Evolutionary conservation across 805 yeast genomes (phyloP), one percentile per base, ranked within the genome.

Genomic region (Cyberlindnera suaveolens): DNA sequence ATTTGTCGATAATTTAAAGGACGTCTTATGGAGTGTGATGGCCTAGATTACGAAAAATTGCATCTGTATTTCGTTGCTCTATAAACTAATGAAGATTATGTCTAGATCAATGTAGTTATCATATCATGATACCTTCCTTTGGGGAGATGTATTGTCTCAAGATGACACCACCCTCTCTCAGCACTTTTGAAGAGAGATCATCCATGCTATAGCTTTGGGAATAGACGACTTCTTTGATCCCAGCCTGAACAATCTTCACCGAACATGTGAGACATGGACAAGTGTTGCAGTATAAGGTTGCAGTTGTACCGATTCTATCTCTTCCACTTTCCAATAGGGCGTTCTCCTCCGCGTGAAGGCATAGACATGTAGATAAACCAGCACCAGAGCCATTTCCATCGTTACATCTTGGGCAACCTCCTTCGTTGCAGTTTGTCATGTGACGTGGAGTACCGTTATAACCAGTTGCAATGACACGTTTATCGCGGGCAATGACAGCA

Each of bases 201-300:
- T 93, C 99, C 98, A 93, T 93, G 35, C 89, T 81, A 60, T 93
- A 93, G 46, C 87, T 78, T 62, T 86, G 95, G 7, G 95, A 86
- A 57, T 91, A 93, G 4, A 93, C 95, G 7, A 93, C 99, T 61
- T 90, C 96, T 14, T 68, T 72, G 36, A 93, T 81, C 1, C 99
- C 99, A 50, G 84, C 72, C 64, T 93, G 99, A 8, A 89, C 96
- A 41, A 93, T 91, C 65, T 93, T 93, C 34, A 93, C 88, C 5
- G 96, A 81, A 60, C 99, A 93, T 0, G 99, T 93, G 46, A 93
- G 68, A 60, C 99, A 93, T 0, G 99, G 99, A 57, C 99, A 86
- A 0, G 99, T 93, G 62, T 93, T 93, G 65, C 99, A 93, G 61
- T 93, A 93, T 44, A 89, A 64, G 0, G 78, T 80, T 8, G 86